Percentiles rank a stretch among this genome's conserved stretches.
Conservation (phyloP, 306 rosid species). For the Spatholobus suberectus region DNA sequence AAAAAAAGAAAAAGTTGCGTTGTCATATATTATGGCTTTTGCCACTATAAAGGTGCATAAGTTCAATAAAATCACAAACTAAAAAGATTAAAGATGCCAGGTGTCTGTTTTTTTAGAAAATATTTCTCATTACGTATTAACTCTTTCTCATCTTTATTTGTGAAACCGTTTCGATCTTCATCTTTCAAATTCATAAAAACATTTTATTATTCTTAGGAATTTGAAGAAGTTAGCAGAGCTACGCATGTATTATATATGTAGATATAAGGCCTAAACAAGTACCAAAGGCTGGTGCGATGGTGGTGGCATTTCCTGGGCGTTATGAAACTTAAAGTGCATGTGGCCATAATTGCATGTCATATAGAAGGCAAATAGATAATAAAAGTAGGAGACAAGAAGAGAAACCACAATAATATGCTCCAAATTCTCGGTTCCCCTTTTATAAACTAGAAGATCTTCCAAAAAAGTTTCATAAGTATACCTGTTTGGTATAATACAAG, state of each 20-base stretch:
- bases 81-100: no score
- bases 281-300: not conserved
- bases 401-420: constrained; percentile 35
- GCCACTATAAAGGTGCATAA: not conserved
- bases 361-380: not conserved
- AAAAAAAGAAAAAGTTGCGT: not conserved
- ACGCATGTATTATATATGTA: not conserved
- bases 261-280: not conserved
- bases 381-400: constrained; percentile 40
- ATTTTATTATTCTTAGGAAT: not conserved
- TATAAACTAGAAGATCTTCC: constrained; percentile 37
- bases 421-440: constrained; percentile 32
- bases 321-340: constrained; percentile 38
- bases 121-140: not conserved
- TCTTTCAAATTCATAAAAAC: not conserved
- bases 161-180: not conserved
- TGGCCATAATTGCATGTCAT: constrained; percentile 44
- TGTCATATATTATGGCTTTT: constrained; percentile 18
- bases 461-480: constrained; percentile 39
- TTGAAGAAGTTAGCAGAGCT: not conserved
- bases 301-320: constrained; percentile 1
- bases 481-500: constrained; percentile 19
- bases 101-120: not conserved
- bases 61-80: not conserved
- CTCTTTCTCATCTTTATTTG: not conserved